phyloP scores from a whole-genome alignment of 2,329 filamentous ascomycete genomes.

The Paraconiothyrium brasiliense region DNA sequence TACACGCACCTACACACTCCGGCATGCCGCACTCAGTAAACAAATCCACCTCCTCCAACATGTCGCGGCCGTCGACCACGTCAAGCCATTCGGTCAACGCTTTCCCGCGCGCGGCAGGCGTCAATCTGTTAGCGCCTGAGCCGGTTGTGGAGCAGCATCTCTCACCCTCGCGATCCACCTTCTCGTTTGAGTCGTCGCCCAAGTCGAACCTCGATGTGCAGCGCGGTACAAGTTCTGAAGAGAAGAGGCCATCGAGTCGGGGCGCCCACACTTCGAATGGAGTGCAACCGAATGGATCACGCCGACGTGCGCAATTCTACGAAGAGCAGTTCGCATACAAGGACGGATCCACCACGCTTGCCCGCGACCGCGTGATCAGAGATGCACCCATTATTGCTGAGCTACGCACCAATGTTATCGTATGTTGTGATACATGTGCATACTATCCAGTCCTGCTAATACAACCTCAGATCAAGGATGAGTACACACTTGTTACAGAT shows the following conservation, averaged over 20 bases:
- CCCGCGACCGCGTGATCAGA: slow-evolving; percentile 54
- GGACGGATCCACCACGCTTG: slow-evolving; percentile 42
- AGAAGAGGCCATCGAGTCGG: slow-evolving; percentile 25
- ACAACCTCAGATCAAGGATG: slow-evolving; percentile 72
- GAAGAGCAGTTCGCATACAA: slow-evolving; percentile 52
- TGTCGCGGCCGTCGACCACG: slow-evolving; percentile 49
- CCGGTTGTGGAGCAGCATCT: slow-evolving; percentile 34
- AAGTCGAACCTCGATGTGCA: slow-evolving; percentile 39
- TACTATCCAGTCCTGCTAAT: slow-evolving; percentile 32
- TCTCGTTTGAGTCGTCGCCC: slow-evolving; percentile 49
- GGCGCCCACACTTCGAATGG: slow-evolving; percentile 15
- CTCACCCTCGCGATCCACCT: slow-evolving; percentile 48
- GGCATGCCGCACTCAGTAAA: slow-evolving; percentile 49
- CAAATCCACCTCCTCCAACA: slow-evolving; percentile 35
- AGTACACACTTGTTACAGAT: slow-evolving; percentile 77
- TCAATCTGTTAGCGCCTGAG: slow-evolving; percentile 41
- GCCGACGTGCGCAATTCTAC: slow-evolving; percentile 49
- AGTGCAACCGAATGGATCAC: slow-evolving; percentile 27
- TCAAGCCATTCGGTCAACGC: slow-evolving; percentile 45
- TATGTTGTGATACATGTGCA: slow-evolving; percentile 43
- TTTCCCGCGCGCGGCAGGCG: slow-evolving; percentile 48
- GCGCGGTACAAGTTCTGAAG: slow-evolving; percentile 25
- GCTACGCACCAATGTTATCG: slow-evolving; percentile 61
- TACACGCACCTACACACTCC: slow-evolving; percentile 1
- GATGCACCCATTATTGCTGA: slow-evolving; percentile 60